Base-by-base conservation (phyloP, 768 basidiomycete genomes). In the Coprinopsis sp. region DNA sequence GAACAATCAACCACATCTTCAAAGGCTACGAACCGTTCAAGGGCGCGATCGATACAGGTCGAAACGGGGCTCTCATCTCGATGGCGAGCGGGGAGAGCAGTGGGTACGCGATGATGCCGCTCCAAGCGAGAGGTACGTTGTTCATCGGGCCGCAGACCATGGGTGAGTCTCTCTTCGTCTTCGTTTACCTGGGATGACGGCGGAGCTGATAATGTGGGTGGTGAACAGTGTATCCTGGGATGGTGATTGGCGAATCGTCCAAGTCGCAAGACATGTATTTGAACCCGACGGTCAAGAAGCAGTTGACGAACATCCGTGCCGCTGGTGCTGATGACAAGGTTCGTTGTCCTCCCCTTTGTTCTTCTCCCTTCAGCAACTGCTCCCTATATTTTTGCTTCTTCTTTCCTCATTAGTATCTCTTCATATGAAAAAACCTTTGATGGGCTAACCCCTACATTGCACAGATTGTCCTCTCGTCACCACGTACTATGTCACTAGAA, bases 1-100 rank as follows among this genome's bases (percentile, higher is more conserved):
- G 71, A 38, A 72, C 73, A n/a, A 69, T 77, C 46, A 75, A 74
- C 50, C 74, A 77, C 46, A 74, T 73, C 14, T 77, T 77, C 63
- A 74, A 75, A 49, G 73, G 60, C 1, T 77, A 77, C 41, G 68
- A 72, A 41, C 64, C 69, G 0, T 72, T 57, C 58, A 68, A 64
- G 33, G 73, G 73, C 3, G 57, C 56, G 7, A 69, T 75, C 25
- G 72, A 74, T 45, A 75, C 74, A 2, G 73, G 73, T 1, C 63
- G 74, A 19, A 74, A 73, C 43, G 74, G 72, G 6, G 65, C 73
- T 33, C 53, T 76, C 29, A 73, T 77, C 29, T 72, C 72, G 6
- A 75, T 75, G 73, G 56, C 68, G 11, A 52, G 61, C 18, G 74
- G 74, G 25, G 72, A 73, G 52, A 62, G 71, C 0, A 72, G 73